Evolutionary conservation across 768 basidiomycete genomes (phyloP).

Genomic region (Termitomyces sp.): DNA sequence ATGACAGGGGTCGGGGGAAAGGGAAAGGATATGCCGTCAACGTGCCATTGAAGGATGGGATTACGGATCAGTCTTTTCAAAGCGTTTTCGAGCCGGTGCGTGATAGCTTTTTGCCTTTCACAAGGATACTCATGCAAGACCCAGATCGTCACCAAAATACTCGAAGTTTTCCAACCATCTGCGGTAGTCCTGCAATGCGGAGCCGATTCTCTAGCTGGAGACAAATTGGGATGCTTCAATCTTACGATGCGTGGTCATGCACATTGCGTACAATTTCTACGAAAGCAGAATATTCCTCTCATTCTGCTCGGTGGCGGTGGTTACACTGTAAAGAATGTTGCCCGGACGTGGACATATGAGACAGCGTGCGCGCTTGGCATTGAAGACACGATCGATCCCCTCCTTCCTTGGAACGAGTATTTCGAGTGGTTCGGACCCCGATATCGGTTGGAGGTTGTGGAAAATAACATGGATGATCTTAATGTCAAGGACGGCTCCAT

Average conservation of each 20-base stretch:
- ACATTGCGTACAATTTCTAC: conserved; percentile 84
- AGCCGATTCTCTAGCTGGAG: conserved; percentile 90
- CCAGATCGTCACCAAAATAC: conserved; percentile 76
- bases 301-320: conserved; percentile 95
- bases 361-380: conserved; percentile 93
- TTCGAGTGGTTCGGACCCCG: conserved; percentile 98
- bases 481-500: conserved; percentile 80
- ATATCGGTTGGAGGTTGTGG: conserved; percentile 85
- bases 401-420: conserved; percentile 83
- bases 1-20: conserved; percentile 77
- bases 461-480: conserved; percentile 93
- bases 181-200: conserved; percentile 93
- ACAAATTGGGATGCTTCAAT: conserved; percentile 96
- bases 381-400: conserved; percentile 69
- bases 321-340: conserved; percentile 96
- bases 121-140: not conserved
- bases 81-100: conserved; percentile 88
- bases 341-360: conserved; percentile 93
- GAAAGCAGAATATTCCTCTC: conserved; percentile 76
- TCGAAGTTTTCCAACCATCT: conserved; percentile 84
- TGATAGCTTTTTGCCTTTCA: conserved; percentile 11
- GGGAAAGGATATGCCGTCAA: conserved; percentile 90
- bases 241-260: conserved; percentile 94
- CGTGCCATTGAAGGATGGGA: conserved; percentile 90
- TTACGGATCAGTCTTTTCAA: conserved; percentile 82